These are phyloP conservation scores for Phoma sp. DNA, from an alignment of 2,329 filamentous ascomycete species.

Conservation along the genomic window DNA sequence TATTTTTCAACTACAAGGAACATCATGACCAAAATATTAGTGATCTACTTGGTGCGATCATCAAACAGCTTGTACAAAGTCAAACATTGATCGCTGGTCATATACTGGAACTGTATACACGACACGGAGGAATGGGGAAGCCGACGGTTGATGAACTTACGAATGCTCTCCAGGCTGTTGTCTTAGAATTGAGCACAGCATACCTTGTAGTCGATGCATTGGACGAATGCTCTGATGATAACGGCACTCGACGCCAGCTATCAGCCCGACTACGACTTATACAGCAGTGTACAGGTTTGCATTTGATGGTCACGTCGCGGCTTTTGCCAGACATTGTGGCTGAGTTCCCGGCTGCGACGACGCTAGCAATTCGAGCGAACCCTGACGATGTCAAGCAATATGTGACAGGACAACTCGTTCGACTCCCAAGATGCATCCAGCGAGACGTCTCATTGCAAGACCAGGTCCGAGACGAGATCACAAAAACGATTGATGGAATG, in stretches of 20 bases:
- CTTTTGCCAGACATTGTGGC: constrained; percentile 18
- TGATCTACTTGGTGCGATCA: constrained; percentile 35
- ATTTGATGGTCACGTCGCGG: constrained; percentile 26
- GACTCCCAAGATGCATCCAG: constrained; percentile 24
- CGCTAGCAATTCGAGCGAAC: constrained; percentile 24
- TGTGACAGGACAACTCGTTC: constrained; percentile 17
- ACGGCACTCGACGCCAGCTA: constrained; percentile 17
- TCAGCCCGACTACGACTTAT: neutral
- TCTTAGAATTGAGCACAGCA: constrained; percentile 25
- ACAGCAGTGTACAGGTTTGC: no score
- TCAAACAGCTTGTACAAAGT: constrained; percentile 44
- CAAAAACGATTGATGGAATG: constrained; percentile 27
- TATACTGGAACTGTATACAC: constrained; percentile 31
- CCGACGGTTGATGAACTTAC: no score
- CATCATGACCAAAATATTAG: constrained; percentile 31
- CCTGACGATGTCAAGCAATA: constrained; percentile 26
- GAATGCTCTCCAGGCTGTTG: constrained; percentile 22
- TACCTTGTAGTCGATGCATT: constrained; percentile 43
- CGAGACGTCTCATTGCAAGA: constrained; percentile 9
- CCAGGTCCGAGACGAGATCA: constrained; percentile 9
- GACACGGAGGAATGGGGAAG: constrained; percentile 19
- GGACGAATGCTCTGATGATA: constrained; percentile 36
- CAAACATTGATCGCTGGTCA: constrained; percentile 22
- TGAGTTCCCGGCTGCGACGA: constrained; percentile 5
- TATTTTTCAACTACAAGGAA: constrained; percentile 43